Evolutionary conservation across 805 yeast genomes (phyloP).

Genomic region (Ogataea polymorpha): DNA sequence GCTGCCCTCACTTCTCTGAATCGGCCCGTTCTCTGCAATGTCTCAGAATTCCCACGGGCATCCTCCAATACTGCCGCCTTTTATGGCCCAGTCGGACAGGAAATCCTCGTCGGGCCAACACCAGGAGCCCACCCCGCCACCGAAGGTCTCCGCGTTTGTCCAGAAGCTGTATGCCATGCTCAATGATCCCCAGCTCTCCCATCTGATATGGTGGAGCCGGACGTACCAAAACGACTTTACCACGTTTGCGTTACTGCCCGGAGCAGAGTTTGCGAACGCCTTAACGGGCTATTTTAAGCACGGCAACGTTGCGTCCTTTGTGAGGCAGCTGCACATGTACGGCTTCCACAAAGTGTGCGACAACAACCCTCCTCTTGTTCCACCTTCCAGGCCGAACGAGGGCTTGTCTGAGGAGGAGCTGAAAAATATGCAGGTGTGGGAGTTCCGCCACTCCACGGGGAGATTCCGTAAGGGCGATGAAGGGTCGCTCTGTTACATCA

Average conservation of each 20-base stretch:
- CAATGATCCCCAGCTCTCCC: slow-evolving; percentile 48
- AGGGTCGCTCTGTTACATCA: slow-evolving; percentile 41
- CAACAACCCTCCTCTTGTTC: slow-evolving; percentile 28
- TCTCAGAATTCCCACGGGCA: slow-evolving; percentile 8
- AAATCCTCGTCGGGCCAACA: slow-evolving; percentile 6
- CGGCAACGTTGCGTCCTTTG: slow-evolving; percentile 90
- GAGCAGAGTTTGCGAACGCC: slow-evolving; percentile 57
- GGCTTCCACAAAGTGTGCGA: slow-evolving; percentile 83
- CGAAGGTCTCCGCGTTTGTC: slow-evolving; percentile 59
- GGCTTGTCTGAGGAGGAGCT: slow-evolving; percentile 10
- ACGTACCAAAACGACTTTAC: slow-evolving; percentile 39
- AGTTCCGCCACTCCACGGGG: slow-evolving; percentile 52
- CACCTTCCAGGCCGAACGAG: slow-evolving; percentile 5
- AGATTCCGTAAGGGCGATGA: slow-evolving; percentile 49
- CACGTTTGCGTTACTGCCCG: slow-evolving; percentile 64
- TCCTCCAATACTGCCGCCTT: slow-evolving; percentile 3
- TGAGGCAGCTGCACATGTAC: slow-evolving; percentile 92
- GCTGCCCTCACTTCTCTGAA: background rate
- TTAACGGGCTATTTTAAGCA: slow-evolving; percentile 83
- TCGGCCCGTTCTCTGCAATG: background rate
- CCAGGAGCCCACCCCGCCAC: slow-evolving; percentile 9
- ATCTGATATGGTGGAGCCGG: slow-evolving; percentile 64
- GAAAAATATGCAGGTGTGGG: slow-evolving; percentile 44
- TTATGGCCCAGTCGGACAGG: slow-evolving; percentile 1
- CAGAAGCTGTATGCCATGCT: slow-evolving; percentile 63